phyloP scores from a whole-genome alignment of 495 filamentous ascomycete species.

The Parmelia sp. region DNA sequence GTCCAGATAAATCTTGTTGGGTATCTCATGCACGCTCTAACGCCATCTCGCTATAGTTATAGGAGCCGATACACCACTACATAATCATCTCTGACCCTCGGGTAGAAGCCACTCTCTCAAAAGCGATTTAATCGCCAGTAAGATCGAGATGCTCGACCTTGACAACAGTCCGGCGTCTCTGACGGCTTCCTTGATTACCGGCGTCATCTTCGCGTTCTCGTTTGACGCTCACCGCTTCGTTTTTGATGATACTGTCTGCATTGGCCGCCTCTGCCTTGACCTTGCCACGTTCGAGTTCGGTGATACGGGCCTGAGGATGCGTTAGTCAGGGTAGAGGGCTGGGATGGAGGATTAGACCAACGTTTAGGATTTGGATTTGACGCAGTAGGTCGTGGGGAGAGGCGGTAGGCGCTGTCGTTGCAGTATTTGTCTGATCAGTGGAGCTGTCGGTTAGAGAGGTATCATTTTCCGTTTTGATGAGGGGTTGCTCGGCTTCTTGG shows the following conservation, averaged over 20 bases:
- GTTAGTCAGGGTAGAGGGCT: no score
- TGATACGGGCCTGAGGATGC: neutral
- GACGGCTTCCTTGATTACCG: neutral
- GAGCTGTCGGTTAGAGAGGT: no score
- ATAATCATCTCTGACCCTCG: neutral
- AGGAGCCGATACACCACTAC: neutral
- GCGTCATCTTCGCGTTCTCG: slow-evolving; percentile 8
- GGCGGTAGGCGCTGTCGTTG: no score
- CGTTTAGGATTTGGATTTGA: no score
- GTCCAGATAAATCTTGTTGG: neutral
- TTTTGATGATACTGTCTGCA: neutral
- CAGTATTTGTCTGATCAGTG: no score
- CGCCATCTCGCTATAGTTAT: neutral
- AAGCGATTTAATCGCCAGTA: slow-evolving; percentile 3
- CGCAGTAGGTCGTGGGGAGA: no score
- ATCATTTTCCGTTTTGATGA: no score
- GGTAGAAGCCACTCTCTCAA: neutral
- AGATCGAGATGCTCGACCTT: slow-evolving; percentile 10
- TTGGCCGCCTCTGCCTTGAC: neutral
- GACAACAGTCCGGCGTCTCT: neutral
- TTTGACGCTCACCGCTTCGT: neutral
- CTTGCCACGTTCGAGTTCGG: neutral
- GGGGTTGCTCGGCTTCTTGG: no score
- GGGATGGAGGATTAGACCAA: no score
- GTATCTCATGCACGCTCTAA: neutral